Percentiles rank a stretch among this genome's conserved stretches.
Conservation (phyloP, 805 yeast genomes). For the Cyberlindnera bimundalis region DNA sequence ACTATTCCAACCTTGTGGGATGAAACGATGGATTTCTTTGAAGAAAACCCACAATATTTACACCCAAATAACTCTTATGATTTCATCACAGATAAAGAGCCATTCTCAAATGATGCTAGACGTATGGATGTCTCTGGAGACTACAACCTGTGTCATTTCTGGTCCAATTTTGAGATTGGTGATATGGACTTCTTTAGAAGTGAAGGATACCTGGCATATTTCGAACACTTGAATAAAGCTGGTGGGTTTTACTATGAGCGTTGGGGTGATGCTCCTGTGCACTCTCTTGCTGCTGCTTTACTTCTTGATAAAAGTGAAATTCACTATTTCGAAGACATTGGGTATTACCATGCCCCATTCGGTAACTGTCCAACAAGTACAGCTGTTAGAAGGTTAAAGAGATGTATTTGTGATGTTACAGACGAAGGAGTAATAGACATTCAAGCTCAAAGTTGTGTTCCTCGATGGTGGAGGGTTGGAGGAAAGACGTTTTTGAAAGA, state of each 20-base stretch:
- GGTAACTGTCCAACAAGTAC: conserved; percentile 54
- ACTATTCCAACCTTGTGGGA: conserved; percentile 89
- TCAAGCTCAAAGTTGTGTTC: conserved; percentile 55
- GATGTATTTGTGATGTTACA: conserved; percentile 58
- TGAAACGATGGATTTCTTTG: conserved; percentile 58
- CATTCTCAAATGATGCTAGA: conserved; percentile 32
- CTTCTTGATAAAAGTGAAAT: conserved; percentile 57
- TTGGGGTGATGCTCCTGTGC: conserved; percentile 97
- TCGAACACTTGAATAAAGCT: conserved; percentile 56
- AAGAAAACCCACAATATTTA: conserved; percentile 54
- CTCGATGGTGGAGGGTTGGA: conserved; percentile 75
- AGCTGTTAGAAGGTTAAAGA: conserved; percentile 46
- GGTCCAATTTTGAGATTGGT: conserved; percentile 85
- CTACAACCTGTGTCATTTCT: conserved; percentile 80
- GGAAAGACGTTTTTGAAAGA: conserved; percentile 56
- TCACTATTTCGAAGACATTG: conserved; percentile 78
- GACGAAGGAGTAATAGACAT: conserved; percentile 42
- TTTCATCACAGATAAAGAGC: conserved; percentile 50
- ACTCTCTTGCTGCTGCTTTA: conserved; percentile 63
- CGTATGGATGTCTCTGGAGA: conserved; percentile 39
- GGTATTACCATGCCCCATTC: conserved; percentile 74
- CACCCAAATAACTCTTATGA: conserved; percentile 62
- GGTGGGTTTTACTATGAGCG: conserved; percentile 85
- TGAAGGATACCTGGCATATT: conserved; percentile 57
- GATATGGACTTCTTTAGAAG: conserved; percentile 67